A percentile compares a stretch with the other conserved stretches of the same genome.
Conservation (phyloP, 495 filamentous ascomycete genomes). For the Chaetomidium leptoderma region DNA sequence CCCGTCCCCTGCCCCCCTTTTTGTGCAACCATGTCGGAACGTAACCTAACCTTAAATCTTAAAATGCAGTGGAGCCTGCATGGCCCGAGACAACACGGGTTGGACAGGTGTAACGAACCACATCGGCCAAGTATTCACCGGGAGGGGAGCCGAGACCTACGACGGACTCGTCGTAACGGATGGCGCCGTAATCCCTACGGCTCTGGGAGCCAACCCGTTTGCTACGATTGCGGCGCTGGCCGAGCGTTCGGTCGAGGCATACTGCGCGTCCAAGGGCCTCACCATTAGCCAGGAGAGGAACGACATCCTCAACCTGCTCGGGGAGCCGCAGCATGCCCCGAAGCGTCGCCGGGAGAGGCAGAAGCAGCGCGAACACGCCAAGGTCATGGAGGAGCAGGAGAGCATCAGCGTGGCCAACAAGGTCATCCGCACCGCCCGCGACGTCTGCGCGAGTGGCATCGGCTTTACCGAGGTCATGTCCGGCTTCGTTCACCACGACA, state of each 20-base stretch:
- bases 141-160: slow-evolving; percentile 47
- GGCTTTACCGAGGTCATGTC: slow-evolving; percentile 63
- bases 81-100: slow-evolving; percentile 56
- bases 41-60: slow-evolving; percentile 15
- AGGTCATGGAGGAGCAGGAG: slow-evolving; percentile 29
- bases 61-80: slow-evolving; percentile 51
- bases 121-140: slow-evolving; percentile 55
- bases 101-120: slow-evolving; percentile 60
- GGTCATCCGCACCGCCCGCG: slow-evolving; percentile 41
- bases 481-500: slow-evolving; percentile 54
- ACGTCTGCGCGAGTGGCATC: slow-evolving; percentile 45
- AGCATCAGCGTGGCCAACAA: slow-evolving; percentile 37
- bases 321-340: slow-evolving; percentile 36
- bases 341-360: slow-evolving; percentile 11
- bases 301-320: slow-evolving; percentile 44
- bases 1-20: neutral
- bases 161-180: slow-evolving; percentile 60
- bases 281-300: slow-evolving; percentile 52
- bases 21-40: slow-evolving; percentile 12
- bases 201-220: slow-evolving; percentile 65
- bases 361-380: slow-evolving; percentile 14
- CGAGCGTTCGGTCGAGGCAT: slow-evolving; percentile 54
- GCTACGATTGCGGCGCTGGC: slow-evolving; percentile 66
- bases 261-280: slow-evolving; percentile 39
- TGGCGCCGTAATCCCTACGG: slow-evolving; percentile 57